phyloP scores from a whole-genome alignment of 1,284 basidiomycete species.

The Ganoderma sinense region DNA sequence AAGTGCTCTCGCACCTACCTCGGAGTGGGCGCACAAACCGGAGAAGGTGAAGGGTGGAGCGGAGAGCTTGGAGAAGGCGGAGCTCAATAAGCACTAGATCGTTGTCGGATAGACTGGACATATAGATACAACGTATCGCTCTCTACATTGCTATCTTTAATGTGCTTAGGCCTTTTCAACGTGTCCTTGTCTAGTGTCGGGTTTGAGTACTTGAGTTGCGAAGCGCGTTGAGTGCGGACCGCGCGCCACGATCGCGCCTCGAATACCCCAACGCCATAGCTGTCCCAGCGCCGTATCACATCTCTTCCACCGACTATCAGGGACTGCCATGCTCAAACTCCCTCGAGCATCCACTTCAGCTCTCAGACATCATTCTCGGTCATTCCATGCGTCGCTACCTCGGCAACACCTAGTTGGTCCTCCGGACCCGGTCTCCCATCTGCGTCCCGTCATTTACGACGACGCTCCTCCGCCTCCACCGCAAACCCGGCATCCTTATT shows the following conservation, averaged over 20 bases:
- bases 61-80: conserved; percentile 20
- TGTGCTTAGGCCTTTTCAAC: conserved; percentile 14
- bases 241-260: neutral
- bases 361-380: conserved; percentile 34
- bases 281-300: conserved; percentile 12
- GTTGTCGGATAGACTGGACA: conserved; percentile 16
- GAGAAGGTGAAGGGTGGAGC: conserved; percentile 25
- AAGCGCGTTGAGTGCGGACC: neutral
- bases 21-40: conserved; percentile 35
- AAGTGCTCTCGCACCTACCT: conserved; percentile 44
- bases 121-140: conserved; percentile 24
- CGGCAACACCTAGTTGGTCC: conserved; percentile 67
- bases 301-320: conserved; percentile 17
- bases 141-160: conserved; percentile 19
- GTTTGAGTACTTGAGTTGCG: neutral
- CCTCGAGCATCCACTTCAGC: conserved; percentile 13
- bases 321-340: conserved; percentile 32
- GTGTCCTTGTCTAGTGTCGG: neutral
- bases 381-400: conserved; percentile 49
- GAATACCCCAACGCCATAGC: too few species aligned
- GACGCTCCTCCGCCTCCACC: conserved; percentile 48
- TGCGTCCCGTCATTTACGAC: conserved; percentile 79
- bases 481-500: conserved; percentile 68
- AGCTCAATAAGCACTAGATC: conserved; percentile 29
- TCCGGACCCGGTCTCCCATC: conserved; percentile 77